phyloP scores from a whole-genome alignment of 805 yeast genomes.

The Wickerhamiella sorbophila region DNA sequence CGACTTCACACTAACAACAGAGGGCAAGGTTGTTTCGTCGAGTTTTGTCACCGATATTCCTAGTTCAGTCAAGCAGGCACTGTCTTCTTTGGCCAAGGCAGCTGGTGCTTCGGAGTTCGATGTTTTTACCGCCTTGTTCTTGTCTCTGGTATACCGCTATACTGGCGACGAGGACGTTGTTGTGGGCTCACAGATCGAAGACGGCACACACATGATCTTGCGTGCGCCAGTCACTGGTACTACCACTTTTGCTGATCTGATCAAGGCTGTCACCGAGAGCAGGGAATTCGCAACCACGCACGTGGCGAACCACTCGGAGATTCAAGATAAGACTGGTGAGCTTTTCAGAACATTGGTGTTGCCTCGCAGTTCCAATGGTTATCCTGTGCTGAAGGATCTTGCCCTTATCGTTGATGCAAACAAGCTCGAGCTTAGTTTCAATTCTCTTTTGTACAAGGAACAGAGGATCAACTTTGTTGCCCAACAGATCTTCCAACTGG shows the following conservation, averaged over 20 bases:
- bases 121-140: slow-evolving; percentile 49
- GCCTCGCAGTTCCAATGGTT: slow-evolving; percentile 27
- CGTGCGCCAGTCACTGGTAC: slow-evolving; percentile 38
- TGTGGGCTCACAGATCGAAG: slow-evolving; percentile 50
- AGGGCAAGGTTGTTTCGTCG: slow-evolving; percentile 54
- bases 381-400: slow-evolving; percentile 11
- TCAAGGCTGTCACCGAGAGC: slow-evolving; percentile 31
- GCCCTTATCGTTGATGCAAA: slow-evolving; percentile 46
- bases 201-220: slow-evolving; percentile 28
- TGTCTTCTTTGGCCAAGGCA: slow-evolving; percentile 13
- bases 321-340: slow-evolving; percentile 36
- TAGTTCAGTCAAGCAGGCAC: slow-evolving; percentile 10
- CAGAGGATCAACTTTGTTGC: slow-evolving; percentile 55
- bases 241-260: slow-evolving; percentile 36
- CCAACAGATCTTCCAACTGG: slow-evolving; percentile 46
- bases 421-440: slow-evolving; percentile 32
- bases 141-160: slow-evolving; percentile 57
- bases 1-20: slow-evolving; percentile 68
- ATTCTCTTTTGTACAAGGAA: slow-evolving; percentile 55
- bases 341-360: slow-evolving; percentile 9
- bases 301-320: slow-evolving; percentile 38
- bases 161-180: slow-evolving; percentile 92
- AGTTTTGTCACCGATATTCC: slow-evolving; percentile 28
- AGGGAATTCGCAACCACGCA: slow-evolving; percentile 21
- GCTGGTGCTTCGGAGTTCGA: slow-evolving; percentile 29